These are phyloP conservation scores for Saccharum officinarum DNA, from an alignment of 176 grass and related monocot species.

Conservation along the genomic window DNA sequence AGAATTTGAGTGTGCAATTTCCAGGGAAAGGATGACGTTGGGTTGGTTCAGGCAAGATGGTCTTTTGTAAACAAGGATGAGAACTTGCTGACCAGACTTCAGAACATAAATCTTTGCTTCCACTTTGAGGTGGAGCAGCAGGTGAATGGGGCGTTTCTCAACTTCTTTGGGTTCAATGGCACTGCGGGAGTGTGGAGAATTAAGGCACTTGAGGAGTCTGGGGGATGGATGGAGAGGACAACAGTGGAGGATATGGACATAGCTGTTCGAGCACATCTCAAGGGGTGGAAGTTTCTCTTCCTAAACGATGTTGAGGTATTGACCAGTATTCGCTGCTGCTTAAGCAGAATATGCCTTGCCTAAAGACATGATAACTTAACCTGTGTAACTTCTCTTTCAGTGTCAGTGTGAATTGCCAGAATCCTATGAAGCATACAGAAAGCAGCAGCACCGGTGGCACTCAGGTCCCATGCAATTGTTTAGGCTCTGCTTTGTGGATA, in stretches of 20 bases:
- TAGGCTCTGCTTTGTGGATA: conserved; percentile 71
- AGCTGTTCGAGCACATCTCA: conserved; percentile 83
- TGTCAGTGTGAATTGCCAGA: conserved; percentile 87
- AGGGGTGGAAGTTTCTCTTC: conserved; percentile 91
- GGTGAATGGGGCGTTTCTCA: conserved; percentile 79
- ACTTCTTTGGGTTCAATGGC: conserved; percentile 96
- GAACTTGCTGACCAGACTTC: conserved; percentile 79
- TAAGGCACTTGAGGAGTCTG: conserved; percentile 84
- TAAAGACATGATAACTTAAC: conserved; percentile 16
- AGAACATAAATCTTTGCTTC: conserved; percentile 90
- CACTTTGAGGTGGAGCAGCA: conserved; percentile 99
- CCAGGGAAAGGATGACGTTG: conserved; percentile 80
- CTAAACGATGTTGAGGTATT: conserved; percentile 91
- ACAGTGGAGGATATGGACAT: conserved; percentile 97
- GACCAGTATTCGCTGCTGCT: not conserved
- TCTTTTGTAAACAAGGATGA: conserved; percentile 92
- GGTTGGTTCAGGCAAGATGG: conserved; percentile 89
- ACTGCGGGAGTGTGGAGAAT: conserved; percentile 89
- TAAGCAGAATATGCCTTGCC: not conserved
- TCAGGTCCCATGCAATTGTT: conserved; percentile 93
- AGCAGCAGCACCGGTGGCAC: conserved; percentile 92
- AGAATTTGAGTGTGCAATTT: conserved; percentile 1
- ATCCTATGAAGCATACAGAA: conserved; percentile 92
- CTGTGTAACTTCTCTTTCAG: conserved; percentile 42
- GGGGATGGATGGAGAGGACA: conserved; percentile 92